Evolutionary conservation across 768 basidiomycete genomes (phyloP).

Genomic region (Ramaria sp.): DNA sequence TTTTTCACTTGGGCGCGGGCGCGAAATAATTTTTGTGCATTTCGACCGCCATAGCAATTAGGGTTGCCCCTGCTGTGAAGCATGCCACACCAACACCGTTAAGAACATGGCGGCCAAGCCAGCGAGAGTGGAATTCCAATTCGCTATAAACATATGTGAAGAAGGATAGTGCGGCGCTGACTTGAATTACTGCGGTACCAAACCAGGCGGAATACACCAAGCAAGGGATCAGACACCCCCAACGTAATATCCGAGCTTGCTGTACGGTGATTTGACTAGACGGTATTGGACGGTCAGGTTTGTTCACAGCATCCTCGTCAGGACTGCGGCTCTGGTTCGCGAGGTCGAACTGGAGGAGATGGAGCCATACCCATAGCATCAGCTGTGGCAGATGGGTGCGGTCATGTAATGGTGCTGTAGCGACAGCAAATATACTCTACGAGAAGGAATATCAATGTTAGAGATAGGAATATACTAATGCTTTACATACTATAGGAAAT

Average conservation of each 20-base stretch:
- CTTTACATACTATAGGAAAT: constrained; percentile 32
- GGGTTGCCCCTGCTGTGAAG: constrained; percentile 27
- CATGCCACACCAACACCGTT: constrained; percentile 29
- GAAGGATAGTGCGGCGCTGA: constrained; percentile 25
- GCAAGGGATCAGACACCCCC: constrained; percentile 26
- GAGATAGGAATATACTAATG: too few species aligned
- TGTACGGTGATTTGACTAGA: constrained; percentile 29
- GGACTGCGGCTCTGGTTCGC: constrained; percentile 32
- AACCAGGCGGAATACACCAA: constrained; percentile 24
- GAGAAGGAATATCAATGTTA: not conserved
- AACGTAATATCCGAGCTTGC: constrained; percentile 26
- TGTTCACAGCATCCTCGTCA: constrained; percentile 35
- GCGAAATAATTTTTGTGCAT: too few species aligned
- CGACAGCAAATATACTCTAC: constrained; percentile 25
- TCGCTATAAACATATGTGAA: constrained; percentile 31
- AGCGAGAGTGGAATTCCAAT: constrained; percentile 24
- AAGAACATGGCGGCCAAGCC: constrained; percentile 26
- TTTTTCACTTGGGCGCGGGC: too few species aligned
- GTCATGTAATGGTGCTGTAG: constrained; percentile 22
- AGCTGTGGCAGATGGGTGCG: constrained; percentile 16
- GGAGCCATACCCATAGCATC: constrained; percentile 34
- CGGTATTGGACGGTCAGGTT: constrained; percentile 35
- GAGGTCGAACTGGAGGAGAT: constrained; percentile 34
- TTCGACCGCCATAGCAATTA: too few species aligned
- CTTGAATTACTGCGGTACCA: constrained; percentile 20